A percentile compares a stretch with the other conserved stretches of the same genome.
Evolutionary conservation across 495 filamentous ascomycete species (phyloP).

Genomic region (Hypoxylon intermedium): DNA sequence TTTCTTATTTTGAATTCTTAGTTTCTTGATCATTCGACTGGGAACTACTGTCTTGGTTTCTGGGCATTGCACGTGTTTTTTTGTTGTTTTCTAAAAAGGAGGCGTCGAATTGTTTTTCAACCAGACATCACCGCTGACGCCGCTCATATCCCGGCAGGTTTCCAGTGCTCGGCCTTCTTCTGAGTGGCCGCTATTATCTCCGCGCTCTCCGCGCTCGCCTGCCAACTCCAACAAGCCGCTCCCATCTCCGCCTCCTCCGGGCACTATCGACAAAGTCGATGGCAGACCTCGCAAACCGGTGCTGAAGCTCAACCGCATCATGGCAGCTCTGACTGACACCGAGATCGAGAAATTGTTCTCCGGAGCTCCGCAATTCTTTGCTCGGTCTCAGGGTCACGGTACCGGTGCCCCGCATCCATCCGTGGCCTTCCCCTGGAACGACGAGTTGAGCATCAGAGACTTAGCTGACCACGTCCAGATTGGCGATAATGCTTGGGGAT

Average conservation of each 20-base stretch:
- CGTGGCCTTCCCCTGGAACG: slow-evolving; percentile 75
- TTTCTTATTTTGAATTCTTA: slow-evolving; percentile 17
- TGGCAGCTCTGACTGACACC: slow-evolving; percentile 62
- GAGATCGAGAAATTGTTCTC: slow-evolving; percentile 76
- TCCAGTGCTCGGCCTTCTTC: slow-evolving; percentile 35
- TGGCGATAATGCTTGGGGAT: slow-evolving; percentile 61
- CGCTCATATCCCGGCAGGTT: slow-evolving; percentile 21
- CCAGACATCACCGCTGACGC: slow-evolving; percentile 4
- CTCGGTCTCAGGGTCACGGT: slow-evolving; percentile 60
- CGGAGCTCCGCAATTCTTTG: slow-evolving; percentile 78
- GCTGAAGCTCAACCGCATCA: slow-evolving; percentile 59
- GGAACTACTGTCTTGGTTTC: slow-evolving; percentile 26
- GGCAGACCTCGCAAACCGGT: slow-evolving; percentile 49
- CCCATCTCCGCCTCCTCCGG: slow-evolving; percentile 57
- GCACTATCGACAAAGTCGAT: slow-evolving; percentile 50
- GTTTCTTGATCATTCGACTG: slow-evolving; percentile 25
- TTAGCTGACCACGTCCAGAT: slow-evolving; percentile 67
- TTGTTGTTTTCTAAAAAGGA: background rate
- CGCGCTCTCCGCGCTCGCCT: slow-evolving; percentile 49
- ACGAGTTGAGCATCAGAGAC: slow-evolving; percentile 65
- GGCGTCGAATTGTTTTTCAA: background rate
- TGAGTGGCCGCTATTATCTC: slow-evolving; percentile 43
- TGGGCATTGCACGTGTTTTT: slow-evolving; percentile 26
- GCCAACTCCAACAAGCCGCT: slow-evolving; percentile 60
- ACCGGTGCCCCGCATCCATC: slow-evolving; percentile 66